Base-by-base conservation (phyloP, 192 early-diverging fungal genomes). In the Lobosporangium transversale region DNA sequence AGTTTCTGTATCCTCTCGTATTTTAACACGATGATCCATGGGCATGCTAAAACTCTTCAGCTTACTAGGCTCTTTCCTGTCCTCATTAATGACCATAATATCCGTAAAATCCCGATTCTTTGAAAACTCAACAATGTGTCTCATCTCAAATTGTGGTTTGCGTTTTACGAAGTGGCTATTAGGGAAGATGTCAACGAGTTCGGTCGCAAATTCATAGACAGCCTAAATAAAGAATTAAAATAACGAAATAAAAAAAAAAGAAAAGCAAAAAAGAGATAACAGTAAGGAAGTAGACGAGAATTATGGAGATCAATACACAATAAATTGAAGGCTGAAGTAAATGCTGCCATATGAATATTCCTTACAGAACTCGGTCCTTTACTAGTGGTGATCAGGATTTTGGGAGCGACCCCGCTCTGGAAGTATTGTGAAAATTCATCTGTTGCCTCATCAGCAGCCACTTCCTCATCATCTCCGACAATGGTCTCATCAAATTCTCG, bases 401-500 rank as follows among this genome's bases (percentile, higher is more conserved):
- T 99, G 51, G 98, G 95, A 44, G 87, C 70, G 45, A 90, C 65
- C 24, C 96, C 97, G 45, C 86, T 86, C 50, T 57, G 68, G 79
- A 98, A 99, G 80, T 97, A 98, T 66, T 86, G 64, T 2, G 95
- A 88, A 86, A 95, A 88, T 70, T 94, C 95, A 63, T 93, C 95
- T 32, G 90, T 81, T 23, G 92, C 93, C 66, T 92, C 90, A 43
- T 93, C 94, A n/a, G 90, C 85, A 31, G 88, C 88, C 29, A 97
- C 89, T 47, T 96, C 94, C 55, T 86, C 90, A 35, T 93, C 90
- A 21, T 91, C 90, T 3, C 79, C 82, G 9, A 98, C 94, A 31
- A 97, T 87, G 1, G 96, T 97, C 42, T 97, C 96, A 69, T 99
- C 96, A 51, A 83, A 88, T 78, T 99, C 98, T 56, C 96, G 80